Conservation (phyloP, 768 basidiomycete species). For the Mycena vitilis region DNA sequence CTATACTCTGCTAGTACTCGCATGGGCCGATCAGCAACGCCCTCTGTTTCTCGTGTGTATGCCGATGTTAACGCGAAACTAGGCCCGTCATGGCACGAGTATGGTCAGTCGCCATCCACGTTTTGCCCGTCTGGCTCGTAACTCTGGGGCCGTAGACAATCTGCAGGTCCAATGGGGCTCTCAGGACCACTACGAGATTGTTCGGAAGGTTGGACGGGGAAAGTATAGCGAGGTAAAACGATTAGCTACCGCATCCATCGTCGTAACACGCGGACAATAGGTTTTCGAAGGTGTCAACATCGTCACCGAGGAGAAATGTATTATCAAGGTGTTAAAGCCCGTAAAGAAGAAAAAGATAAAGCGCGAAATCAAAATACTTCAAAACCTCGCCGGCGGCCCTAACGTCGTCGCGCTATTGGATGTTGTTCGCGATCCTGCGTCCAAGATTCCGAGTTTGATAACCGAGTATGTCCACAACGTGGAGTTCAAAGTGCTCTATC, state of each 20-base stretch:
- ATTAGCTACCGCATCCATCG: conserved; percentile 24
- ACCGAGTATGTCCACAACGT: conserved; percentile 99
- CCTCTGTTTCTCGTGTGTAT: conserved; percentile 89
- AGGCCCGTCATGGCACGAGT: conserved; percentile 95
- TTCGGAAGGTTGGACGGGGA: conserved; percentile 94
- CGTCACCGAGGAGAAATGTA: conserved; percentile 92
- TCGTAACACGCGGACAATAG: conserved; percentile 49
- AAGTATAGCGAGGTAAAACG: conserved; percentile 91
- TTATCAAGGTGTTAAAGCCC: conserved; percentile 98
- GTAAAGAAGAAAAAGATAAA: conserved; percentile 99
- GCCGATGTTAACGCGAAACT: conserved; percentile 62
- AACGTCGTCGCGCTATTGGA: conserved; percentile 95
- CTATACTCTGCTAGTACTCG: conserved; percentile 38
- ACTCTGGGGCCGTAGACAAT: conserved; percentile 70
- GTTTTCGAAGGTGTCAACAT: conserved; percentile 96
- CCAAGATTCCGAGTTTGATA: conserved; percentile 96
- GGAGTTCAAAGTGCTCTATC: conserved; percentile 97
- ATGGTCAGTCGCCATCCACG: conserved; percentile 66
- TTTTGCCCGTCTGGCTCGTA: conserved; percentile 36
- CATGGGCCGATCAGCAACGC: conserved; percentile 80
- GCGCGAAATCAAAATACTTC: conserved; percentile 97
- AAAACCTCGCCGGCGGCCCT: conserved; percentile 95
- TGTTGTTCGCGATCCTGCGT: conserved; percentile 94
- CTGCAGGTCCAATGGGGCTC: conserved; percentile 97
- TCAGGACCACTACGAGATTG: conserved; percentile 98